Conservation (phyloP, 169 alveolate genomes). For the Sarcocystis neurona region DNA sequence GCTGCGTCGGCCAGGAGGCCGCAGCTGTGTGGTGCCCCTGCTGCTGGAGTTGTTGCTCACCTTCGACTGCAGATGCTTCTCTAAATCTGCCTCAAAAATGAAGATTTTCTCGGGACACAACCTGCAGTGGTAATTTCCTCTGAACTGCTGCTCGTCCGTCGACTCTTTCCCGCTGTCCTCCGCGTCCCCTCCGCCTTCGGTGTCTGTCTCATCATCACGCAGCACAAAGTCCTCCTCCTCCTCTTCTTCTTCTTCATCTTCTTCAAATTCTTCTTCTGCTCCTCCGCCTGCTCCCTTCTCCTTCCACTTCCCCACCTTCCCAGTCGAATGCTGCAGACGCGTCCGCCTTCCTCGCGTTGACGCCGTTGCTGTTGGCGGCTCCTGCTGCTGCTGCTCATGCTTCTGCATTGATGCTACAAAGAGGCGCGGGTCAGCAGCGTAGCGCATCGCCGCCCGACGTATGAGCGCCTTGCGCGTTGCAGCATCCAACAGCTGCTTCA, state of each 20-base stretch:
- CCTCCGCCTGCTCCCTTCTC: background rate
- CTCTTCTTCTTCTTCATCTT: conserved; percentile 2
- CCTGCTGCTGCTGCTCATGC: conserved; percentile 19
- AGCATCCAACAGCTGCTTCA: background rate
- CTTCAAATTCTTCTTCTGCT: background rate
- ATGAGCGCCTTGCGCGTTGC: conserved; percentile 20
- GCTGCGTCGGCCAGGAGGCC: background rate
- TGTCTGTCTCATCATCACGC: background rate
- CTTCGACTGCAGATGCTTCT: conserved; percentile 69
- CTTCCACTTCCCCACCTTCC: background rate
- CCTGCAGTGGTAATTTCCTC: conserved; percentile 70
- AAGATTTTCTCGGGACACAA: conserved; percentile 67
- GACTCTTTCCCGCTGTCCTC: background rate
- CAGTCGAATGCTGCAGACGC: background rate
- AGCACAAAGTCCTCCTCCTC: conserved; percentile 22
- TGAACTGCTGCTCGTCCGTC: conserved; percentile 10
- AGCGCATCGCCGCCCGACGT: conserved; percentile 34
- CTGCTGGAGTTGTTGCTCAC: background rate
- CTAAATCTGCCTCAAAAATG: conserved; percentile 68
- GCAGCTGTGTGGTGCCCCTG: background rate
- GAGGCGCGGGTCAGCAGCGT: conserved; percentile 32
- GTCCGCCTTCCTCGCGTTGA: background rate
- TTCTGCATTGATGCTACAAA: conserved; percentile 34
- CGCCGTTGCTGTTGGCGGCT: background rate
- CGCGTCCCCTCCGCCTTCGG: background rate